phyloP scores from a whole-genome alignment of 257 asterid species.

The Petrea volubilis region DNA sequence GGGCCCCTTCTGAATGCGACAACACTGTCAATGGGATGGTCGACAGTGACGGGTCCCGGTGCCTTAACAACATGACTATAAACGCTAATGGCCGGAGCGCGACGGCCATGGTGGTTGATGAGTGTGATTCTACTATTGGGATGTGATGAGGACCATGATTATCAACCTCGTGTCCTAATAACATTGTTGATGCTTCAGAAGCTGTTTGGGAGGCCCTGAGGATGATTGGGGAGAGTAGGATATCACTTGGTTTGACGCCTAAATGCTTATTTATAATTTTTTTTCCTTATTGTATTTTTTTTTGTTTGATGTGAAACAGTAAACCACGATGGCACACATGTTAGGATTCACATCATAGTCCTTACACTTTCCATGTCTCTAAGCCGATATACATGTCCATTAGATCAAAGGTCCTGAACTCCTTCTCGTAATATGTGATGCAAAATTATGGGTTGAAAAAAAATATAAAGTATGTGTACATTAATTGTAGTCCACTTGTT shows the following conservation, averaged over 20 bases:
- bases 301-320: no score
- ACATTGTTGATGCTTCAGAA: slow-evolving; percentile 40
- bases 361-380: no score
- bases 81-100: slow-evolving; percentile 42
- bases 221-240: slow-evolving; percentile 38
- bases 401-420: no score
- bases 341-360: no score
- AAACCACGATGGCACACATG: no score
- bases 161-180: slow-evolving; percentile 47
- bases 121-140: slow-evolving; percentile 52
- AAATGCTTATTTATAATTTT: not conserved
- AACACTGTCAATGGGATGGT: slow-evolving; percentile 48
- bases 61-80: slow-evolving; percentile 31
- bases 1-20: slow-evolving; percentile 42
- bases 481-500: not conserved
- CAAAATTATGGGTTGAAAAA: not conserved
- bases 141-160: slow-evolving; percentile 44
- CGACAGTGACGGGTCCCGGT: slow-evolving; percentile 36
- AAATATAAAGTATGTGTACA: no score
- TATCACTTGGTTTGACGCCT: slow-evolving; percentile 45
- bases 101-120: slow-evolving; percentile 51
- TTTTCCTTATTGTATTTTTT: no score
- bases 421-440: no score
- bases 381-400: no score
- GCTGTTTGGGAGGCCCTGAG: slow-evolving; percentile 34